Base-by-base conservation (phyloP, 768 basidiomycete genomes). In the Inosperma sp. region DNA sequence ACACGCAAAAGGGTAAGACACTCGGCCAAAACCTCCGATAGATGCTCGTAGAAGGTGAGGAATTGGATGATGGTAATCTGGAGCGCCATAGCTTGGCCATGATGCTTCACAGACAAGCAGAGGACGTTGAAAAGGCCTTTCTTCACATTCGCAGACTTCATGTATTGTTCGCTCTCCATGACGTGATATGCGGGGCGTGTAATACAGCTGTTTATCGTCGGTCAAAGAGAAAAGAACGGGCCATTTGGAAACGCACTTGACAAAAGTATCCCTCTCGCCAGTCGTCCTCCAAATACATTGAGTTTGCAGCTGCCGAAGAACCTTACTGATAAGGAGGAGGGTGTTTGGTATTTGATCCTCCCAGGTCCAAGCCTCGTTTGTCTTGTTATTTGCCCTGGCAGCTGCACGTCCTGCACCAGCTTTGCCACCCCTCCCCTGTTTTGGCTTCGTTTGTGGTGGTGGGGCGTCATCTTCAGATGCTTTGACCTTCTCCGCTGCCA, bases 11-110 rank as follows among this genome's bases (percentile, higher is more conserved):
- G 72, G 26, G 82, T 76, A 21, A 98, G 75, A 40, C 88, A 83
- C 57, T 97, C 95, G 0, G 96, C 95, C 83, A 97, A 88, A 2
- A 88, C 85, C 61, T 98, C 95, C 0, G 90, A 82, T 17, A 96
- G 79, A 62, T 98, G 95, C 58, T 99, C 96, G 57, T 84, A 91
- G 67, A 94, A 95, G 53, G 94, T 93, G 12, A 99, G 73, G 40
- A 81, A 83, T 63, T 96, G 93, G 68, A 95, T 88, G 67, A 99
- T 89, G 54, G 78, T 81, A 53, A 88, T 94, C 62, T 95, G 93
- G 0, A 90, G 89, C 17, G 84, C 83, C 54, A 88, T 80, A 1
- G 80, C 75, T 57, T 97, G 94, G 3, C 79, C 82, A 55, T 97
- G 93, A 58, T 88, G 81, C 64, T 97, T 98, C 53, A 97, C 92